Base-by-base conservation (phyloP, 2,329 filamentous ascomycete genomes). In the Pseudodiploospora longispora region DNA sequence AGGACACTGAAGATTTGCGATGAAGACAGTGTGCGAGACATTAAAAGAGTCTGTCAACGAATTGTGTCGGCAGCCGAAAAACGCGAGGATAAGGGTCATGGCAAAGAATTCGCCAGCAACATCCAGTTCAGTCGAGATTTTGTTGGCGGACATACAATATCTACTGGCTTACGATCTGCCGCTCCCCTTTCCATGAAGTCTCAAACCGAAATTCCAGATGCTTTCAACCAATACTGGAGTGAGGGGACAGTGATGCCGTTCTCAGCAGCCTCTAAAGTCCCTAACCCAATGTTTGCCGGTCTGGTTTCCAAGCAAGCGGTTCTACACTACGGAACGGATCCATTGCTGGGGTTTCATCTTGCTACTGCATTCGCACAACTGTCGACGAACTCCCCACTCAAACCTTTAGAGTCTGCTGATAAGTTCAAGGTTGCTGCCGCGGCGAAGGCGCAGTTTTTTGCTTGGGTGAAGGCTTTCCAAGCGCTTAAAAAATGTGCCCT, bases 321-420 rank as follows among this genome's bases (percentile, higher is more conserved):
- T 3, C 58, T 80, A 29, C 69, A 75, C 46, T 71, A 73, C 52
- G 65, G 61, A 4, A 67, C 66, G 4, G 64, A 81, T 47, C 78
- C 79, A 0, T 48, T 79, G 1, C 52, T 72, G 5, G 71, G 76
- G 1, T 83, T 75, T 46, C 78, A 82, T 56, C 63, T 82, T n/a
- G 72, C 74, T 2, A 60, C 67, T 1, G 72, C 68, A 3, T 68
- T 65, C 46, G 62, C 64, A 2, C 53, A 62, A 0, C 58, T 74
- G 2, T 50, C 59, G 0, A 54, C 65, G 4, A 41, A 50, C 1
- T 74, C 70, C 1, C 68, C 71, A 0, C 55, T 74, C 27, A 57
- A 56, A 6, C 51, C 59, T 2, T 38, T 49, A 2, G 38, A 40
- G 1, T 29, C 43, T 1, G 27, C 47, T 6, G 49, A 51, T 29